These are phyloP conservation scores for Lanmaoa rubissima DNA, from an alignment of 768 basidiomycete genomes.

Conservation along the genomic window DNA sequence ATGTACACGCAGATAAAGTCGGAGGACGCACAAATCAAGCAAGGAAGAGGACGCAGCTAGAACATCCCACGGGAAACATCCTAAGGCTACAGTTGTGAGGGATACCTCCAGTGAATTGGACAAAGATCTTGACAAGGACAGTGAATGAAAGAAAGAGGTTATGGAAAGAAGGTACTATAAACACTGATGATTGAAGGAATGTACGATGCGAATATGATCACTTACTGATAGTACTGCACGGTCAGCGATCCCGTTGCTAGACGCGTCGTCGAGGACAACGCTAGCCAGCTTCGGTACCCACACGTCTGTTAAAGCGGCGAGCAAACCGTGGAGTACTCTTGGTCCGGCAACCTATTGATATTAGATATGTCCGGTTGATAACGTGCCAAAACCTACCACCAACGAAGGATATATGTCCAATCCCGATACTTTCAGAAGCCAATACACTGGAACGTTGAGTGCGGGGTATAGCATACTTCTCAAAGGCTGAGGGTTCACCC, in stretches of 20 bases:
- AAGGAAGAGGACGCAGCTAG: slow-evolving; percentile 28
- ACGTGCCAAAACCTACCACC: slow-evolving; percentile 52
- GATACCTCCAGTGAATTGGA: slow-evolving; percentile 94
- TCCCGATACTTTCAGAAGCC: slow-evolving; percentile 54
- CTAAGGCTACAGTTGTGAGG: slow-evolving; percentile 73
- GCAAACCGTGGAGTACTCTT: slow-evolving; percentile 65
- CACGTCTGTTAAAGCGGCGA: slow-evolving; percentile 82
- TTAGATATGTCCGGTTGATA: not conserved
- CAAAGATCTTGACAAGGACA: slow-evolving; percentile 81
- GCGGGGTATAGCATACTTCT: slow-evolving; percentile 81
- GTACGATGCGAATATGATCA: slow-evolving; percentile 6
- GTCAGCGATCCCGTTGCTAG: slow-evolving; percentile 25
- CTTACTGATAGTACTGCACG: slow-evolving; percentile 59
- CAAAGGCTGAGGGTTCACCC: slow-evolving; percentile 68
- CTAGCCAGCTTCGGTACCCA: slow-evolving; percentile 63
- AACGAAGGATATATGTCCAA: slow-evolving; percentile 51
- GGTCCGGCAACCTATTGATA: slow-evolving; percentile 64
- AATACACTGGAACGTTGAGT: slow-evolving; percentile 77
- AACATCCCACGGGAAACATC: slow-evolving; percentile 72
- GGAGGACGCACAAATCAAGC: slow-evolving; percentile 19
- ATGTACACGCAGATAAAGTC: slow-evolving; percentile 13
- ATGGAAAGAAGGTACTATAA: slow-evolving; percentile 74
- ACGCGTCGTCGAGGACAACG: slow-evolving; percentile 54
- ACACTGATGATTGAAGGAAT: not conserved
- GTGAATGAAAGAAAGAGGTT: slow-evolving; percentile 82